These are phyloP conservation scores for Aristolochia californica DNA, from an alignment of 164 flowering plant genomes.

Conservation along the genomic window DNA sequence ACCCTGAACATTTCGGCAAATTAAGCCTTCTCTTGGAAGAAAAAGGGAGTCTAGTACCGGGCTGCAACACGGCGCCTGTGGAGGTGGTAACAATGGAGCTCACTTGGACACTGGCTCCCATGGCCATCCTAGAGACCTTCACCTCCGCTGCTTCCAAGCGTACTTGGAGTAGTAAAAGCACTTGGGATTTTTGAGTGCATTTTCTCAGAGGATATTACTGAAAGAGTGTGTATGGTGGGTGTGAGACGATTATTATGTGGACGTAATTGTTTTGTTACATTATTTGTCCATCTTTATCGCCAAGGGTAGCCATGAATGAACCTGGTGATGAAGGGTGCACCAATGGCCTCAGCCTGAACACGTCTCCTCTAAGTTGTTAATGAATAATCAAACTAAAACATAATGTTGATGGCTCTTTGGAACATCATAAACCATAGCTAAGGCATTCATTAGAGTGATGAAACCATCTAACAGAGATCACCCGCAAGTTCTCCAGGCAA, in stretches of 20 bases:
- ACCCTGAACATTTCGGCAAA: constrained; percentile 24
- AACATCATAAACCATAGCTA: no score
- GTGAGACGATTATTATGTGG: constrained; percentile 14
- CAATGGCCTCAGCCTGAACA: no score
- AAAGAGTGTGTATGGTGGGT: constrained; percentile 16
- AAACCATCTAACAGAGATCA: no score
- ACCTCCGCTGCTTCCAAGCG: not conserved
- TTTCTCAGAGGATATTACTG: constrained; percentile 15
- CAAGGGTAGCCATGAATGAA: no score
- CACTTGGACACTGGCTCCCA: constrained; percentile 31
- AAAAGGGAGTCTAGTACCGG: constrained; percentile 12
- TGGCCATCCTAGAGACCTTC: constrained; percentile 22
- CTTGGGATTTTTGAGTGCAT: not conserved
- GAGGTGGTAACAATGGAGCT: constrained; percentile 26
- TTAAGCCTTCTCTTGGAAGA: constrained; percentile 20
- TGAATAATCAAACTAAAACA: no score
- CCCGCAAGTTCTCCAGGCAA: no score
- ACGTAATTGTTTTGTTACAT: constrained; percentile 5
- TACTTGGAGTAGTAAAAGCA: constrained; percentile 1
- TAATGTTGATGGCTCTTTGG: no score
- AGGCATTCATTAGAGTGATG: no score
- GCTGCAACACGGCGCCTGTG: constrained; percentile 18
- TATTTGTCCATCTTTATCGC: not conserved
- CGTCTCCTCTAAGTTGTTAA: no score
- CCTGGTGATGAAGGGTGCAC: no score